Percentiles rank a stretch among this genome's conserved stretches.
phyloP scores from a whole-genome alignment of 176 grass and related monocot species.

The Carex myosuroides region DNA sequence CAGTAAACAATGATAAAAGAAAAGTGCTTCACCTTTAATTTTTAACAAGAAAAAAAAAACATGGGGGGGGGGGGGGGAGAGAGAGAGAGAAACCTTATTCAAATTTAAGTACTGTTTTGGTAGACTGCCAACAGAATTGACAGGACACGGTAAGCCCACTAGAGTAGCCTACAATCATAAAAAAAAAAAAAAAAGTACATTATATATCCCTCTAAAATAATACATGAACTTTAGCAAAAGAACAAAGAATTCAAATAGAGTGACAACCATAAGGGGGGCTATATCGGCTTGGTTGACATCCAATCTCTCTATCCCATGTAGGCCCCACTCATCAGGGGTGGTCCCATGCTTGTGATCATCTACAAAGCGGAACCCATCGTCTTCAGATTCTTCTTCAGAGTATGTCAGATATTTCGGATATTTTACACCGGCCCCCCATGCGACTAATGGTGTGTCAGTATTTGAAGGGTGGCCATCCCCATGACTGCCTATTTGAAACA shows the following conservation, averaged over 20 bases:
- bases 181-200: background rate
- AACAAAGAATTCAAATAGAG: conserved; percentile 27
- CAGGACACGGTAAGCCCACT: conserved; percentile 78
- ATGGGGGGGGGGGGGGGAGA: background rate
- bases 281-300: conserved; percentile 98
- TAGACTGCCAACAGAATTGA: conserved; percentile 88
- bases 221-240: conserved; percentile 15
- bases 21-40: conserved; percentile 4
- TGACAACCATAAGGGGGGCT: conserved; percentile 78
- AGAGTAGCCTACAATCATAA: conserved; percentile 69
- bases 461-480: conserved; percentile 91
- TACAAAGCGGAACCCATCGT: conserved; percentile 88
- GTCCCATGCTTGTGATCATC: conserved; percentile 85
- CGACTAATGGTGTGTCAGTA: conserved; percentile 90
- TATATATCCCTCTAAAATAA: background rate
- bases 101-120: conserved; percentile 78
- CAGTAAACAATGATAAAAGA: background rate
- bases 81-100: conserved; percentile 50
- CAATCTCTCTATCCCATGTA: conserved; percentile 77
- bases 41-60: background rate
- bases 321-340: conserved; percentile 75
- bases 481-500: conserved; percentile 65
- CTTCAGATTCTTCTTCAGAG: conserved; percentile 47
- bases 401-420: conserved; percentile 46
- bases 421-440: conserved; percentile 89